These are phyloP conservation scores for Herpetospermum pedunculosum DNA, from an alignment of 306 rosid genomes.

Conservation along the genomic window DNA sequence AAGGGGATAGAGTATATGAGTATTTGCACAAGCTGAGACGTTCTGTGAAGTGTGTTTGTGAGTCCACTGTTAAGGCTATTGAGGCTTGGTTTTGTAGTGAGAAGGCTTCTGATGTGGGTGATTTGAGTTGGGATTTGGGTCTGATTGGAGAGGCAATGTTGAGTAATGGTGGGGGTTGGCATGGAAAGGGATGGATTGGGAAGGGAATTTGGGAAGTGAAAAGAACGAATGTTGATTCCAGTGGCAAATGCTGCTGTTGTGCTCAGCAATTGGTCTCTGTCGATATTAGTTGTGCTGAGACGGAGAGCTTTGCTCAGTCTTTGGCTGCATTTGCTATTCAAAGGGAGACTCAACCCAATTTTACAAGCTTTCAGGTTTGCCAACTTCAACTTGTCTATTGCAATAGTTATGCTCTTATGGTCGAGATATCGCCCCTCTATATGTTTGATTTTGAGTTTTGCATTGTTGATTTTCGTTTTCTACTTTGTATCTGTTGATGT, in stretches of 20 bases:
- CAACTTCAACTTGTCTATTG: neutral
- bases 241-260: conserved; percentile 47
- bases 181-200: conserved; percentile 83
- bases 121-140: conserved; percentile 23
- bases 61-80: conserved; percentile 35
- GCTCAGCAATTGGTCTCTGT: conserved; percentile 52
- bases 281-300: conserved; percentile 59
- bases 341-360: conserved; percentile 58
- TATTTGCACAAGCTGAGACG: conserved; percentile 69
- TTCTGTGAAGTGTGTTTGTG: conserved; percentile 42
- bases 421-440: neutral
- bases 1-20: conserved; percentile 48
- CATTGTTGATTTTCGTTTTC: neutral
- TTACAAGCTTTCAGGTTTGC: conserved; percentile 69
- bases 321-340: conserved; percentile 62
- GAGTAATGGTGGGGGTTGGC: conserved; percentile 92
- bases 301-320: conserved; percentile 51
- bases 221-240: conserved; percentile 25
- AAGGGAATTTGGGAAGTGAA: conserved; percentile 59
- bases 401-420: neutral
- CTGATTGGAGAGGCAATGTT: conserved; percentile 31
- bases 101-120: conserved; percentile 39
- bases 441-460: neutral
- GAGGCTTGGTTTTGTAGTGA: conserved; percentile 63
- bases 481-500: neutral